Percentiles rank a stretch among this genome's conserved stretches.
Conservation (phyloP, 106 monocot species). For the Agapanthus africanus region DNA sequence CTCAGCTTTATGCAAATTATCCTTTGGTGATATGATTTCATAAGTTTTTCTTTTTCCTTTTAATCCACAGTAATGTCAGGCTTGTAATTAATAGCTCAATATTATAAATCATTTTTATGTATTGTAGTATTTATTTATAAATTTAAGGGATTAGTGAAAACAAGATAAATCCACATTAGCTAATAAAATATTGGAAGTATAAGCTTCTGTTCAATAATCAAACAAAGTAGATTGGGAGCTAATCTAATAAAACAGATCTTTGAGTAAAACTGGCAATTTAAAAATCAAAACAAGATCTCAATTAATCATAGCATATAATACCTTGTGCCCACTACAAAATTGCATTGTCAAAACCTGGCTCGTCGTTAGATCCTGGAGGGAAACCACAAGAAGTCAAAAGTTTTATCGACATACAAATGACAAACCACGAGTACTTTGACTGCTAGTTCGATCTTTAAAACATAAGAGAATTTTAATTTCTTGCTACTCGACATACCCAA, state of each 20-base stretch:
- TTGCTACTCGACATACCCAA: constrained; percentile 43
- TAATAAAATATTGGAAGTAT: background rate
- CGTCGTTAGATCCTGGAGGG: constrained; percentile 76
- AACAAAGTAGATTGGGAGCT: background rate
- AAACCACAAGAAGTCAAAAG: constrained; percentile 3
- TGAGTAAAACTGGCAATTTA: background rate
- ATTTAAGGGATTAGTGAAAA: background rate
- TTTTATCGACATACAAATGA: constrained; percentile 4
- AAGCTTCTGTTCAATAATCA: background rate
- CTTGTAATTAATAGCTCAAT: no score
- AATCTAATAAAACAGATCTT: background rate
- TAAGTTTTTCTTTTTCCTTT: background rate
- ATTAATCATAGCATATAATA: no score
- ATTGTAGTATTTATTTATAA: background rate
- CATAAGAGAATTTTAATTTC: background rate
- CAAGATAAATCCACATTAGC: background rate
- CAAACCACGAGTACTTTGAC: background rate
- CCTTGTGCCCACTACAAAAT: constrained; percentile 86
- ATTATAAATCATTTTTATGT: background rate
- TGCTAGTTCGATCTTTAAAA: background rate
- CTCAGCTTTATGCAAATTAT: no score
- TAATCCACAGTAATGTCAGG: no score
- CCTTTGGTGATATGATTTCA: background rate
- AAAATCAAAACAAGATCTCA: background rate
- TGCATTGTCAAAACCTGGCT: constrained; percentile 89